Conservation (phyloP, 2,329 filamentous ascomycete genomes). For the Pseudocercospora pini-densiflorae region DNA sequence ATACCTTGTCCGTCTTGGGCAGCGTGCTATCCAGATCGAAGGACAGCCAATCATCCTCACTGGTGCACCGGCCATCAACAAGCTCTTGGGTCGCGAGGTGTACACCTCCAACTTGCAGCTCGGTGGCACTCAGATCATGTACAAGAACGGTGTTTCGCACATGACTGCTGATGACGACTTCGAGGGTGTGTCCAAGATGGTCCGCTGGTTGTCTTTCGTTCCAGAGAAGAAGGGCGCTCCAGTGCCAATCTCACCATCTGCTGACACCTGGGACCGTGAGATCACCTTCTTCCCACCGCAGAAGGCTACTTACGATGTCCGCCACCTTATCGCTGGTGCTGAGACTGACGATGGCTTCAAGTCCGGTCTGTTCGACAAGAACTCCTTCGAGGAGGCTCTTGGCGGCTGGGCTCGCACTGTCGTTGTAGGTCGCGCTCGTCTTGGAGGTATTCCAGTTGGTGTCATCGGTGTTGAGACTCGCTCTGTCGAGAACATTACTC, state of each 20-base stretch:
- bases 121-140: conserved; percentile 99
- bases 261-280: conserved; percentile 92
- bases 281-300: conserved; percentile 78
- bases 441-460: conserved; percentile 97
- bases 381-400: conserved; percentile 95
- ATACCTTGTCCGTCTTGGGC: conserved; percentile 96
- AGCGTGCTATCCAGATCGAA: conserved; percentile 98
- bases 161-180: conserved; percentile 99
- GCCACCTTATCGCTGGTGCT: conserved; percentile 90
- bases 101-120: conserved; percentile 99
- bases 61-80: conserved; percentile 96
- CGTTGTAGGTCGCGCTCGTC: conserved; percentile 91
- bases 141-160: conserved; percentile 99
- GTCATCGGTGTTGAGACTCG: conserved; percentile 97
- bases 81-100: conserved; percentile 94
- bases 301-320: conserved; percentile 88
- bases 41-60: conserved; percentile 99
- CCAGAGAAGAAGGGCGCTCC: conserved; percentile 94
- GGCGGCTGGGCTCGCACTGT: conserved; percentile 97
- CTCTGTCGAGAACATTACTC: conserved; percentile 93
- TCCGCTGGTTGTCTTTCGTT: conserved; percentile 97
- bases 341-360: conserved; percentile 85
- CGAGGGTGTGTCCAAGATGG: conserved; percentile 95
- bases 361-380: conserved; percentile 91
- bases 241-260: conserved; percentile 85